Evolutionary conservation across 176 grass and related monocot genomes (phyloP), one percentile per base, ranked within the genome.

Genomic region (Carex littledalei): DNA sequence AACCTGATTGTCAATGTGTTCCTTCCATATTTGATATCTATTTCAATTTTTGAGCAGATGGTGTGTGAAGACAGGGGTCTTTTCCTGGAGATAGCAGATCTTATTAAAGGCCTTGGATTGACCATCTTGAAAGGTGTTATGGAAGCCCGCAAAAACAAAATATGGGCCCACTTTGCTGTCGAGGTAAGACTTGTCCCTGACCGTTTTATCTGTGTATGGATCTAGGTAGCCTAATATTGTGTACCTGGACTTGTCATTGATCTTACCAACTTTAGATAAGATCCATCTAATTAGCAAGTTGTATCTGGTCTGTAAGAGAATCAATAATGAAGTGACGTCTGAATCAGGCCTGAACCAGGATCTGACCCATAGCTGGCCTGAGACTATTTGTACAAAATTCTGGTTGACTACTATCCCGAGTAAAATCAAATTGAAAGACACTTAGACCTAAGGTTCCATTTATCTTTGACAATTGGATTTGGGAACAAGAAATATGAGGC

Each of bases 111-210:
- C 21, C 76, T 93, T 6, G 91, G 91, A 59, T 86, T 93, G 88
- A 93, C 88, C 67, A 93, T 93, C 59, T 88, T 93, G 29, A 93
- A 93, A 76, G 91, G 88, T 43, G 88, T 93, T 47, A 93, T 93
- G 88, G 91, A 93, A 88, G 60, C 84, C 41, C 86, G 88, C 8
- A 93, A 90, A 84, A 83, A 84, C 75, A 93, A 90, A 88, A 76
- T 93, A 64, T 93, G 91, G 91, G 91, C 91, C 26, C 79, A 67
- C 26, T 93, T 93, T 82, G 84, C 86, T 70, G 91, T 93, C 16
- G 88, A 93, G 91, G 91, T 93, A 93, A 16, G 26, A 3, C 8
- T 45, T 82, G 4, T 45, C 18, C 61, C 1, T 63, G 73, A 16
- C 24, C 8, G 9, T 56, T 78, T 22, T 17, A 77, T 78, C 13